Evolutionary conservation across 169 alveolate genomes (phyloP).

Genomic region (Cryptosporidium parvum): DNA sequence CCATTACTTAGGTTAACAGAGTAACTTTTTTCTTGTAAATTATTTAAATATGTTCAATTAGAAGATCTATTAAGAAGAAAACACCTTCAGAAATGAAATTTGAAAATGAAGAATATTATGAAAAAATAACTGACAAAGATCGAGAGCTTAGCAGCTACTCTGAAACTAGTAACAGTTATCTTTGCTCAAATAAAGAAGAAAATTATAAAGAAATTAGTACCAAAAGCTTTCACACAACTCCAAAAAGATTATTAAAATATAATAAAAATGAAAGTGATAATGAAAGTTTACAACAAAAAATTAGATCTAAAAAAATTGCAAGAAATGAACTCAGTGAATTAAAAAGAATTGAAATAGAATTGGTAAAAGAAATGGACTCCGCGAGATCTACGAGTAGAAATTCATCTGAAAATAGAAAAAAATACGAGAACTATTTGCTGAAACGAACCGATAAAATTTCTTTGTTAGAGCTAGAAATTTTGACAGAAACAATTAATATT

Average conservation of each 20-base stretch:
- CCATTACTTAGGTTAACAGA: slow-evolving; percentile 6
- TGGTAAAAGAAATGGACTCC: slow-evolving; percentile 57
- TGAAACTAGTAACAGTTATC: background rate
- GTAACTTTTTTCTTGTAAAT: background rate
- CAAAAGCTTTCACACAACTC: slow-evolving; percentile 38
- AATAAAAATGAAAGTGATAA: background rate
- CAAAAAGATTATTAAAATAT: slow-evolving; percentile 17
- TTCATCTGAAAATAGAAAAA: slow-evolving; percentile 37
- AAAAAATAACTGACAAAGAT: background rate
- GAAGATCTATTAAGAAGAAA: slow-evolving; percentile 11
- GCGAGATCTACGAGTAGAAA: slow-evolving; percentile 39
- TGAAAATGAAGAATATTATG: slow-evolving; percentile 3
- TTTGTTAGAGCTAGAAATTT: slow-evolving; percentile 33
- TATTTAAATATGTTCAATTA: slow-evolving; percentile 3
- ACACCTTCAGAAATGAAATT: slow-evolving; percentile 4
- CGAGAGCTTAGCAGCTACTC: background rate
- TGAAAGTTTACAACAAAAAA: background rate
- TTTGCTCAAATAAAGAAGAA: slow-evolving; percentile 1
- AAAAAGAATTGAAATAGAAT: slow-evolving; percentile 43
- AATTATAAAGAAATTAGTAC: background rate
- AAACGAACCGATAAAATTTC: slow-evolving; percentile 7
- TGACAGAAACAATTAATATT: slow-evolving; percentile 56
- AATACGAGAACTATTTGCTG: background rate
- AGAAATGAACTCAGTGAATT: slow-evolving; percentile 41
- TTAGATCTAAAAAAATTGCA: slow-evolving; percentile 13